Conservation (phyloP, 2,329 filamentous ascomycete genomes). For the Botrytis squamosa region DNA sequence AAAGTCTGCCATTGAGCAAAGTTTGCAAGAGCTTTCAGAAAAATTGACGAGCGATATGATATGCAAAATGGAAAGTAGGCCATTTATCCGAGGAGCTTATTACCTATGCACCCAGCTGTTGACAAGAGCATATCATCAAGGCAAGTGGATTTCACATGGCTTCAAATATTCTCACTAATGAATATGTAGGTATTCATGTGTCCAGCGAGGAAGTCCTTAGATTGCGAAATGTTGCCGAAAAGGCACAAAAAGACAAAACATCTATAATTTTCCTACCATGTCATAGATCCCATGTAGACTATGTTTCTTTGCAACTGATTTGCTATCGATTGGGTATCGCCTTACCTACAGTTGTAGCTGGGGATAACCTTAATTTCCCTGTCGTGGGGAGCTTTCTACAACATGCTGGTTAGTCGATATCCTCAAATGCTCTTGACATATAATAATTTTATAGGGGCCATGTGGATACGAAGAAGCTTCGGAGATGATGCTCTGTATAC, state of each 20-base stretch:
- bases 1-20: slow-evolving; percentile 65
- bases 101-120: slow-evolving; percentile 85
- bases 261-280: slow-evolving; percentile 95
- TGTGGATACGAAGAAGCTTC: slow-evolving; percentile 94
- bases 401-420: slow-evolving; percentile 63
- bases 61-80: slow-evolving; percentile 96
- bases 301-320: slow-evolving; percentile 90
- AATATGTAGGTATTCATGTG: slow-evolving; percentile 70
- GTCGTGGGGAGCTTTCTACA: slow-evolving; percentile 87
- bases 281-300: slow-evolving; percentile 93
- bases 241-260: slow-evolving; percentile 82
- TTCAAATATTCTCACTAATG: not conserved
- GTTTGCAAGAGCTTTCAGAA: slow-evolving; percentile 77
- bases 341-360: slow-evolving; percentile 87
- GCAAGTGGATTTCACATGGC: slow-evolving; percentile 41
- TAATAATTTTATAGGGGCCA: slow-evolving; percentile 57
- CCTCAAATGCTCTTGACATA: not conserved
- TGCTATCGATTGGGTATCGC: slow-evolving; percentile 91
- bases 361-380: slow-evolving; percentile 95
- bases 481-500: slow-evolving; percentile 88
- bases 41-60: slow-evolving; percentile 94
- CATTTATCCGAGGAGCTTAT: slow-evolving; percentile 89
- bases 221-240: slow-evolving; percentile 75
- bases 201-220: slow-evolving; percentile 90
- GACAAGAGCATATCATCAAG: slow-evolving; percentile 92